These are phyloP conservation scores for Myriosclerotinia scirpicola DNA, from an alignment of 2,329 filamentous ascomycete genomes.

Conservation along the genomic window DNA sequence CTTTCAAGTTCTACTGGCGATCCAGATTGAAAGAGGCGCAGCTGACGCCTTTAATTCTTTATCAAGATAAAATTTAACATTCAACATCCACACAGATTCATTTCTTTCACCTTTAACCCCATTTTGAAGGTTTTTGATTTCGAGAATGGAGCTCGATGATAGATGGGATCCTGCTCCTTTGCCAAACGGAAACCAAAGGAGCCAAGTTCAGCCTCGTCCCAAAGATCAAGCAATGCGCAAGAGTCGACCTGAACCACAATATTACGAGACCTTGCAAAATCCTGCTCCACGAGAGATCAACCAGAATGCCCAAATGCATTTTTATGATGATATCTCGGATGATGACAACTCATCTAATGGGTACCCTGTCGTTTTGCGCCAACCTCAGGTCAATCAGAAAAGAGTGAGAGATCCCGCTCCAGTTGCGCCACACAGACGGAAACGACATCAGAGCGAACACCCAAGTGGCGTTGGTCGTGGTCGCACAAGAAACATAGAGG, in stretches of 20 bases:
- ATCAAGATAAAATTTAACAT: neutral
- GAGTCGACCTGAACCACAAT: neutral
- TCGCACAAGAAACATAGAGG: neutral
- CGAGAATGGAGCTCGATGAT: conserved; percentile 5
- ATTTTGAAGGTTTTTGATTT: neutral
- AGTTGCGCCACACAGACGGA: neutral
- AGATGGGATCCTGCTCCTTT: conserved; percentile 16
- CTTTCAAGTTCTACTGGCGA: too few species aligned
- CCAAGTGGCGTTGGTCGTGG: neutral
- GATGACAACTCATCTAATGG: conserved; percentile 2
- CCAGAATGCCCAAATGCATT: neutral
- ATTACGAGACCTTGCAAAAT: neutral
- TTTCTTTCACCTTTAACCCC: neutral
- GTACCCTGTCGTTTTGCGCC: neutral
- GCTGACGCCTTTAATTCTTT: neutral
- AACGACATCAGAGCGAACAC: conserved; percentile 19
- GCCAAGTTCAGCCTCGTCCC: neutral
- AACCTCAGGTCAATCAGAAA: neutral
- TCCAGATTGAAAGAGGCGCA: neutral
- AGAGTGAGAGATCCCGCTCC: neutral
- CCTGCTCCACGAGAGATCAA: neutral
- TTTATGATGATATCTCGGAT: neutral
- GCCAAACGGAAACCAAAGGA: neutral
- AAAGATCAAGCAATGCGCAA: neutral
- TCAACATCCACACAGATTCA: neutral